These are phyloP conservation scores for Lactarius sp. DNA, from an alignment of 768 basidiomycete species.

Conservation along the genomic window DNA sequence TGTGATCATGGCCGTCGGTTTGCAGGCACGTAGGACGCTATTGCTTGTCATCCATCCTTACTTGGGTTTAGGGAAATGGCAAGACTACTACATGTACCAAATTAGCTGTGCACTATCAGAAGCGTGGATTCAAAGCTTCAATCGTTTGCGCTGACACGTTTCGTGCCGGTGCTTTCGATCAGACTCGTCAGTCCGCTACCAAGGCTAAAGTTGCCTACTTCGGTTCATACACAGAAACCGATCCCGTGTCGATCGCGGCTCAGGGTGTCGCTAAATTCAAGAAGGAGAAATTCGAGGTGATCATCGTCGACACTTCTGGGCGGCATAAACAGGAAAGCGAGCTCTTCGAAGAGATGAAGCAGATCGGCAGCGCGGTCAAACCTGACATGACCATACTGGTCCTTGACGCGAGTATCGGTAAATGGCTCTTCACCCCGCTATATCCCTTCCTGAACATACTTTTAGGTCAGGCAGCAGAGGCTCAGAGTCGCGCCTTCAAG, in stretches of 20 bases:
- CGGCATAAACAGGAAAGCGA: constrained; percentile 96
- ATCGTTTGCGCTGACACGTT: constrained; percentile 99
- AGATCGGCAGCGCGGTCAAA: constrained; percentile 88
- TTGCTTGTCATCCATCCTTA: not conserved
- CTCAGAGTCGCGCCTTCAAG: constrained; percentile 95
- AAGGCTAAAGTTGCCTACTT: constrained; percentile 99
- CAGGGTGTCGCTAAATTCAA: constrained; percentile 97
- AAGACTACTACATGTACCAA: constrained; percentile 99
- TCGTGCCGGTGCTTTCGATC: constrained; percentile 98
- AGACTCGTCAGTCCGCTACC: constrained; percentile 96
- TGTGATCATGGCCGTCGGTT: constrained; percentile 96
- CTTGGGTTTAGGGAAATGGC: constrained; percentile 74
- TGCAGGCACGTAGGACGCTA: constrained; percentile 57
- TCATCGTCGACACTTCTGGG: constrained; percentile 97
- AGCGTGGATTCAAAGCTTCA: constrained; percentile 92
- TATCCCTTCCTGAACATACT: constrained; percentile 1
- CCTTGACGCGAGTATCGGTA: constrained; percentile 94
- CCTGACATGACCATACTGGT: constrained; percentile 96
- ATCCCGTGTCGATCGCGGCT: constrained; percentile 91
- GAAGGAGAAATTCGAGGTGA: constrained; percentile 96
- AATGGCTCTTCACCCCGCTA: constrained; percentile 14
- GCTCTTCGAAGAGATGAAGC: constrained; percentile 96
- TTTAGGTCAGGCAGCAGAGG: constrained; percentile 91
- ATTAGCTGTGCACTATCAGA: constrained; percentile 95
- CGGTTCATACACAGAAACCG: constrained; percentile 97